A percentile compares a stretch with the other conserved stretches of the same genome.
phyloP scores from a whole-genome alignment of 169 alveolate genomes.

The Fabrea salina region DNA sequence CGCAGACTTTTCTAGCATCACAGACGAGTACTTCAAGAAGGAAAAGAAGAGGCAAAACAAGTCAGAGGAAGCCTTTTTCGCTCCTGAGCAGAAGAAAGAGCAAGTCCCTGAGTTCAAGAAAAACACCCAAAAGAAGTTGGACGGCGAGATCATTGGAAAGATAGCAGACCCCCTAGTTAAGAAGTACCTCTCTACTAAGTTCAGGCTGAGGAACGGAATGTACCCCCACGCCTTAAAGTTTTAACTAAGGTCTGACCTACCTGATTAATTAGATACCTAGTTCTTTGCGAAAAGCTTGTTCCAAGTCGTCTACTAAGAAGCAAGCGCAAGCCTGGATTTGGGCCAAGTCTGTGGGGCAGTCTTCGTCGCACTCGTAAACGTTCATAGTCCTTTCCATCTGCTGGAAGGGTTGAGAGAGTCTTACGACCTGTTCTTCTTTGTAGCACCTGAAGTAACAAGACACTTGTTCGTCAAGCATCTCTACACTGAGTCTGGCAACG shows the following conservation, averaged over 20 bases:
- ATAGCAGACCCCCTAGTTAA: slow-evolving; percentile 20
- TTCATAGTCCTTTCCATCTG: too few species aligned
- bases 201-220: slow-evolving; percentile 43
- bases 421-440: too few species aligned
- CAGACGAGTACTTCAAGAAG: slow-evolving; percentile 64
- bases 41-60: slow-evolving; percentile 6
- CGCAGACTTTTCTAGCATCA: slow-evolving; percentile 50
- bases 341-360: too few species aligned
- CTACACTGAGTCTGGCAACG: too few species aligned
- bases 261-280: background rate
- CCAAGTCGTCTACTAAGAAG: too few species aligned
- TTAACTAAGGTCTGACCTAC: background rate
- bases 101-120: slow-evolving; percentile 49
- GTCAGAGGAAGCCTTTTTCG: background rate
- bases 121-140: slow-evolving; percentile 52
- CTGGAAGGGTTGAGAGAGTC: too few species aligned
- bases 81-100: slow-evolving; percentile 41
- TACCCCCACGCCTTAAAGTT: slow-evolving; percentile 42
- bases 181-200: slow-evolving; percentile 31
- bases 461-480: too few species aligned
- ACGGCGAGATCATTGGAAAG: slow-evolving; percentile 22
- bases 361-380: too few species aligned
- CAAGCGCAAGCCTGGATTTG: too few species aligned
- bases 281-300: too few species aligned
- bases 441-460: too few species aligned